Conservation (phyloP, 805 yeast species). For the Pichia scutulata region DNA sequence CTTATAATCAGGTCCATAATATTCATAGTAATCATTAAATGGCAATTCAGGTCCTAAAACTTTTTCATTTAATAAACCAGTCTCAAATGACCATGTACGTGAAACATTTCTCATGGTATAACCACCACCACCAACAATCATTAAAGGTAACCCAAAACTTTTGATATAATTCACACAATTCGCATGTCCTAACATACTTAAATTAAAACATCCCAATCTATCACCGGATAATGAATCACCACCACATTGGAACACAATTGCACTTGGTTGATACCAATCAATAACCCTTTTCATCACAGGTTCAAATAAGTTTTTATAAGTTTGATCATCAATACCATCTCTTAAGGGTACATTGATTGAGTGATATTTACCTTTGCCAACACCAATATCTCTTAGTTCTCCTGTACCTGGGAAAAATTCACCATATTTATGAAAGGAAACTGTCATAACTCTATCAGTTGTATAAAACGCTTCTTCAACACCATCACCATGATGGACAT, state of each 20-base stretch:
- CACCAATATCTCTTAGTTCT: conserved; percentile 75
- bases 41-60: conserved; percentile 73
- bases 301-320: conserved; percentile 78
- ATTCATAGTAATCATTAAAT: conserved; percentile 93
- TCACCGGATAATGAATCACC: conserved; percentile 97
- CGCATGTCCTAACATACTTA: conserved; percentile 91
- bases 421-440: conserved; percentile 87
- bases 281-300: conserved; percentile 72
- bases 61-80: conserved; percentile 79
- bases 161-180: conserved; percentile 88
- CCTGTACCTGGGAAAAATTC: conserved; percentile 95
- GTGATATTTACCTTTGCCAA: conserved; percentile 76
- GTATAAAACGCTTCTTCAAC: conserved; percentile 92
- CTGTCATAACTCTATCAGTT: conserved; percentile 85
- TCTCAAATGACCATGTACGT: conserved; percentile 89
- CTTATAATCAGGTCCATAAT: conserved; percentile 94
- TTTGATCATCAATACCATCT: conserved; percentile 91
- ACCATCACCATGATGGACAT: conserved; percentile 92
- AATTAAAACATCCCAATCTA: conserved; percentile 89
- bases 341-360: conserved; percentile 80
- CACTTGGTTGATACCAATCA: conserved; percentile 91
- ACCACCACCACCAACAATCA: conserved; percentile 98
- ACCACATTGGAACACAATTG: conserved; percentile 96
- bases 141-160: conserved; percentile 77
- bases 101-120: conserved; percentile 97